These are phyloP conservation scores for Marasmius fiardii DNA, from an alignment of 1,284 basidiomycete species.

Conservation along the genomic window DNA sequence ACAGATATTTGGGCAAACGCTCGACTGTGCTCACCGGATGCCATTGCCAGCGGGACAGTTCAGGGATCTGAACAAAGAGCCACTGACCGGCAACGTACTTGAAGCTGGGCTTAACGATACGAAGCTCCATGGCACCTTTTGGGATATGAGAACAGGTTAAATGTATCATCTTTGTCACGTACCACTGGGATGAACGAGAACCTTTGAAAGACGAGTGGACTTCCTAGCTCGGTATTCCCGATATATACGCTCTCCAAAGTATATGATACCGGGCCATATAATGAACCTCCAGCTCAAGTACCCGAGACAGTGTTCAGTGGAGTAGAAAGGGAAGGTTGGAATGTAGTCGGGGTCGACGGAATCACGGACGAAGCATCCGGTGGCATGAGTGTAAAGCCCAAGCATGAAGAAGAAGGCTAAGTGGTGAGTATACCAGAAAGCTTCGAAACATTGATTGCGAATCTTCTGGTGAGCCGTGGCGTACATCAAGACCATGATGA, in stretches of 20 bases:
- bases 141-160: constrained; percentile 17
- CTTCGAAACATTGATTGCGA: constrained; percentile 84
- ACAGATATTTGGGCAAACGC: background rate
- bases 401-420: constrained; percentile 92
- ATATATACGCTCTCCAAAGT: constrained; percentile 80
- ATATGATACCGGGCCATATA: constrained; percentile 84
- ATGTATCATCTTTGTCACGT: constrained; percentile 23
- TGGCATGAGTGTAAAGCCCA: constrained; percentile 83
- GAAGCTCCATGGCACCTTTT: constrained; percentile 82
- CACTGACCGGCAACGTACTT: constrained; percentile 89
- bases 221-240: constrained; percentile 76
- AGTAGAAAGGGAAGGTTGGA: constrained; percentile 77
- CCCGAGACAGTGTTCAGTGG: constrained; percentile 77
- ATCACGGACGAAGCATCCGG: constrained; percentile 91
- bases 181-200: constrained; percentile 80
- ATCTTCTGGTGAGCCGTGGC: constrained; percentile 82
- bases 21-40: constrained; percentile 63
- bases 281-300: constrained; percentile 85
- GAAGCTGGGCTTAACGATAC: constrained; percentile 85
- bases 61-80: constrained; percentile 86
- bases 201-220: constrained; percentile 74
- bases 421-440: constrained; percentile 92
- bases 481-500: constrained; percentile 87
- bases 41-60: constrained; percentile 83
- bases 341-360: constrained; percentile 65